Evolutionary conservation across 2,329 filamentous ascomycete species (phyloP).

Genomic region (Penicillium aurantiogriseum): DNA sequence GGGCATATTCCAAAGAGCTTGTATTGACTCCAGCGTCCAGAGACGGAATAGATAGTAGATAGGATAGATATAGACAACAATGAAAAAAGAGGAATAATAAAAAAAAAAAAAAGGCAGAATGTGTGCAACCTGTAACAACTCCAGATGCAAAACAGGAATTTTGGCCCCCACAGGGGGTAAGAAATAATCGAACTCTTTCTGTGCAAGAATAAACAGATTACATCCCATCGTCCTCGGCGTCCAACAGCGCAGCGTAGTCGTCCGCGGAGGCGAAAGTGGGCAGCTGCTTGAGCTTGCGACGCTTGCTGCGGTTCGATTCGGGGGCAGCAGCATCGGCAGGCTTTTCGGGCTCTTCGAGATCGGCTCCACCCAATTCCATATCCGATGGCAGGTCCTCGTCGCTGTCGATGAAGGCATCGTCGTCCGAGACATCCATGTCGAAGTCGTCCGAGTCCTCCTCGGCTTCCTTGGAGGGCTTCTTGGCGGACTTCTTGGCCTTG

Average conservation of each 20-base stretch:
- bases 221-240: slow-evolving; percentile 60
- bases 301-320: slow-evolving; percentile 57
- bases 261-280: slow-evolving; percentile 92
- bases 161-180: background rate
- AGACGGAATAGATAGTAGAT: background rate
- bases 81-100: background rate
- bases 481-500: slow-evolving; percentile 22
- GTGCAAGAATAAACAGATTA: slow-evolving; percentile 19
- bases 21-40: background rate
- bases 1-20: background rate
- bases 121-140: slow-evolving; percentile 6
- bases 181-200: background rate
- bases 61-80: slow-evolving; percentile 2
- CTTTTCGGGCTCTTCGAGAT: slow-evolving; percentile 37
- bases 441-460: slow-evolving; percentile 56
- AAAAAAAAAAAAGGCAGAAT: background rate
- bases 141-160: slow-evolving; percentile 6
- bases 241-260: slow-evolving; percentile 86
- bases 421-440: slow-evolving; percentile 49
- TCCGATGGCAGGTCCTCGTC: slow-evolving; percentile 56
- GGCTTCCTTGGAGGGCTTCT: slow-evolving; percentile 37
- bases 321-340: slow-evolving; percentile 44
- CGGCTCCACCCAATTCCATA: slow-evolving; percentile 46
- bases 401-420: slow-evolving; percentile 50
- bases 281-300: slow-evolving; percentile 81